A percentile compares a stretch with the other conserved stretches of the same genome.
These are phyloP conservation scores for Pyricularia grisea DNA, from an alignment of 2,329 filamentous ascomycete species.

Conservation along the genomic window DNA sequence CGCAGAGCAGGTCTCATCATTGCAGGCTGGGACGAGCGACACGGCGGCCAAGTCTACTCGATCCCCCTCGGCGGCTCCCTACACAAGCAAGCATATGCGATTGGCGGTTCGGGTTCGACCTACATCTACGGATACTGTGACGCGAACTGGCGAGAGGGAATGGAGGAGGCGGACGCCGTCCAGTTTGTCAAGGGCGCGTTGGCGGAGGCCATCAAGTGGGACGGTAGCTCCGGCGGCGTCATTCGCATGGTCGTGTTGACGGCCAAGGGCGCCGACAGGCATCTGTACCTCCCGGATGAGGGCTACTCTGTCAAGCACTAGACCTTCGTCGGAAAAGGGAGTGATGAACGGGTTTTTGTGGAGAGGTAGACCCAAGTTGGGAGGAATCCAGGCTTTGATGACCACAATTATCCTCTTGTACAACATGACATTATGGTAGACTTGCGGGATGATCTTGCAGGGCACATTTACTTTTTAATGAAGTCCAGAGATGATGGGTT, in stretches of 20 bases:
- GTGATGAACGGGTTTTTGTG: neutral
- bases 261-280: constrained; percentile 77
- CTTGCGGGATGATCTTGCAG: neutral
- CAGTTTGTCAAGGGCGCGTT: constrained; percentile 87
- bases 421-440: neutral
- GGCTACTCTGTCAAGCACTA: constrained; percentile 69
- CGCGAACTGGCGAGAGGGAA: constrained; percentile 87
- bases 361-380: neutral
- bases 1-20: constrained; percentile 90
- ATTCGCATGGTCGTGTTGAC: constrained; percentile 97
- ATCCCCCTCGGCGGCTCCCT: constrained; percentile 94
- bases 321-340: neutral
- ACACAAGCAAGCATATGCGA: constrained; percentile 94
- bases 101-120: constrained; percentile 92
- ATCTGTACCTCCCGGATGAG: constrained; percentile 91
- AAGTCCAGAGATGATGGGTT: neutral
- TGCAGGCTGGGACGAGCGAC: constrained; percentile 91
- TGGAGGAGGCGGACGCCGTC: constrained; percentile 87
- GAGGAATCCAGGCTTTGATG: neutral
- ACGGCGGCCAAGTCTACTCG: constrained; percentile 95
- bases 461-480: neutral
- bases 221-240: constrained; percentile 95
- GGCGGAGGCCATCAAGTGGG: constrained; percentile 97
- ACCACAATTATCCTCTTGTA: neutral
- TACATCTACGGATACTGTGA: constrained; percentile 99